Percentiles rank a stretch among this genome's conserved stretches.
Conservation (phyloP, 495 filamentous ascomycete genomes). For the Talaromyces liani region DNA sequence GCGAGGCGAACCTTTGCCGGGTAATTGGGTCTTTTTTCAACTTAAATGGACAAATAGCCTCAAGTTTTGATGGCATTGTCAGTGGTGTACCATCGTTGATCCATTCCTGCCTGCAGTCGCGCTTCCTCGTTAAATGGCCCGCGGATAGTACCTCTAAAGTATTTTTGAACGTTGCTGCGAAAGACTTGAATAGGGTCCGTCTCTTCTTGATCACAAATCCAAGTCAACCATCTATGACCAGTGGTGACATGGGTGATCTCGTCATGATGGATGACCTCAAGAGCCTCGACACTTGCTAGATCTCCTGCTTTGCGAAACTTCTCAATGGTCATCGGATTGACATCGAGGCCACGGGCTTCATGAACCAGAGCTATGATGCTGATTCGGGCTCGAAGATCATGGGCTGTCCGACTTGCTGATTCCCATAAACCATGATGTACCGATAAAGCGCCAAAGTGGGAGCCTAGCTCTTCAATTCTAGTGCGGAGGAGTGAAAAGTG, state of each 20-base stretch:
- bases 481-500: constrained; percentile 46
- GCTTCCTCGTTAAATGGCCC: constrained; percentile 46
- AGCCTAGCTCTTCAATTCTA: constrained; percentile 42
- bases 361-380: constrained; percentile 47
- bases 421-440: constrained; percentile 46
- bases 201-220: constrained; percentile 44
- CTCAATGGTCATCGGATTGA: constrained; percentile 47
- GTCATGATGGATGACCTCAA: constrained; percentile 46
- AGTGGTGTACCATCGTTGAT: constrained; percentile 38
- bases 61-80: background rate
- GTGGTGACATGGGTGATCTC: constrained; percentile 51
- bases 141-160: constrained; percentile 38
- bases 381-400: constrained; percentile 43
- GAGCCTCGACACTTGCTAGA: constrained; percentile 32
- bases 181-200: constrained; percentile 45
- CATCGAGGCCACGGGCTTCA: constrained; percentile 44
- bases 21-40: background rate
- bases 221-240: constrained; percentile 44
- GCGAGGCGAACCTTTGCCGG: background rate
- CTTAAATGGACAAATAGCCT: background rate
- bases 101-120: constrained; percentile 42
- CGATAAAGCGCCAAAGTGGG: constrained; percentile 40
- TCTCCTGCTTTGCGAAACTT: constrained; percentile 44
- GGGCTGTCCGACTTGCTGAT: constrained; percentile 37
- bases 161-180: constrained; percentile 38